phyloP scores from a whole-genome alignment of 768 basidiomycete genomes.

The Xanthoconium stramineum region DNA sequence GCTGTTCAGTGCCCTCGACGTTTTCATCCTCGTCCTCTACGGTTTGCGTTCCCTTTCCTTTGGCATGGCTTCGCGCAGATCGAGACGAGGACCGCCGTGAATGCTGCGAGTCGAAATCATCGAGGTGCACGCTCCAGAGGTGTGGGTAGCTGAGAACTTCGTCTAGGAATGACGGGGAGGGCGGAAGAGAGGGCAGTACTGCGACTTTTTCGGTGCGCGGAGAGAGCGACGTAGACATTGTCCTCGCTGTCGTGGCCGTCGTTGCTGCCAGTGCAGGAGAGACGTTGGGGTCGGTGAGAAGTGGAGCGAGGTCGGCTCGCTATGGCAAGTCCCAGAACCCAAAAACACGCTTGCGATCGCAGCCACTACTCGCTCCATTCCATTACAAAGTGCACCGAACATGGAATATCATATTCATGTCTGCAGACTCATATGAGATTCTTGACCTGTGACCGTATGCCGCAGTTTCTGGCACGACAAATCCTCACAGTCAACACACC shows the following conservation, averaged over 20 bases:
- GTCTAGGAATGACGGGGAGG: slow-evolving; percentile 38
- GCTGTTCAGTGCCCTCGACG: slow-evolving; percentile 24
- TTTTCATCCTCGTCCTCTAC: slow-evolving; percentile 17
- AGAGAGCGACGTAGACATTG: slow-evolving; percentile 18
- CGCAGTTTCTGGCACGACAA: too few species aligned
- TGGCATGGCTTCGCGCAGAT: slow-evolving; percentile 5
- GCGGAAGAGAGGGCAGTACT: slow-evolving; percentile 33
- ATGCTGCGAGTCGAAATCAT: slow-evolving; percentile 17
- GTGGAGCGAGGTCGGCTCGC: slow-evolving; percentile 16
- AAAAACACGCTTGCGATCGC: slow-evolving; percentile 33
- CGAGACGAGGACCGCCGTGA: slow-evolving; percentile 20
- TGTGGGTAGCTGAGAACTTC: slow-evolving; percentile 42
- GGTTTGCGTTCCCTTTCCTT: slow-evolving; percentile 34
- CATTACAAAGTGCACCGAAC: too few species aligned
- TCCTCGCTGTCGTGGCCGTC: slow-evolving; percentile 13
- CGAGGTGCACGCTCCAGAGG: slow-evolving; percentile 32
- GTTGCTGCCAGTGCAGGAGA: slow-evolving; percentile 3
- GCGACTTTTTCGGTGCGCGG: slow-evolving; percentile 2
- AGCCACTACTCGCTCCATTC: too few species aligned
- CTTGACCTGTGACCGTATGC: too few species aligned
- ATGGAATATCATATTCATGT: too few species aligned
- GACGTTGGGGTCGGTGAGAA: background rate
- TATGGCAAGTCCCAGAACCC: slow-evolving; percentile 7
- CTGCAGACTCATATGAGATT: too few species aligned
- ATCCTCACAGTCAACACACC: too few species aligned